A percentile compares a stretch with the other conserved stretches of the same genome.
These are phyloP conservation scores for Anastatica hierochuntica DNA, from an alignment of 345 rosid species.

Conservation along the genomic window DNA sequence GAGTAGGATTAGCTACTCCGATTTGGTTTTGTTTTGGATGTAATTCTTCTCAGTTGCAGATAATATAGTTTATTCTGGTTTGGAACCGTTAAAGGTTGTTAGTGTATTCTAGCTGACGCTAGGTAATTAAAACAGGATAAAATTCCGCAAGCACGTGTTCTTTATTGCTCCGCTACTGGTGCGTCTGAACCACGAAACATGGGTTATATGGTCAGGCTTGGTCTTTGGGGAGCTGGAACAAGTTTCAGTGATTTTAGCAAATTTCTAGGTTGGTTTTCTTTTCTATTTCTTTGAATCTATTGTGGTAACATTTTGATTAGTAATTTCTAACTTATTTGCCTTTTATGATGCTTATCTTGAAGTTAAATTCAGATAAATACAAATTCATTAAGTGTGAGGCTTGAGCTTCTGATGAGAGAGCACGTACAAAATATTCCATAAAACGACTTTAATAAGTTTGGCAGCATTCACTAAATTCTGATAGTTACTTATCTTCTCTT, in stretches of 20 bases:
- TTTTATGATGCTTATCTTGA: not conserved
- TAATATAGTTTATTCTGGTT: slow-evolving; percentile 1
- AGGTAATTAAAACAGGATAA: slow-evolving; percentile 54
- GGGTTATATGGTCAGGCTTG: slow-evolving; percentile 99
- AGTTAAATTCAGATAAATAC: not conserved
- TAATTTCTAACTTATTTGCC: not conserved
- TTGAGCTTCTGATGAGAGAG: not conserved
- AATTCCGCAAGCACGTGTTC: slow-evolving; percentile 88
- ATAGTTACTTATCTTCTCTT: not conserved
- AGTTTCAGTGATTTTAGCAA: slow-evolving; percentile 61
- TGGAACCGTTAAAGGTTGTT: not conserved
- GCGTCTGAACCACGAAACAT: slow-evolving; percentile 99
- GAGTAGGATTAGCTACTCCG: not conserved
- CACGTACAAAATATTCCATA: slow-evolving; percentile 1
- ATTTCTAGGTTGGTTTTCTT: slow-evolving; percentile 48
- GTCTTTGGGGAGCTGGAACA: slow-evolving; percentile 99
- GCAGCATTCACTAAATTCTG: not conserved
- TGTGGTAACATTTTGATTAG: not conserved
- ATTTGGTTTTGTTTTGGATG: slow-evolving; percentile 2
- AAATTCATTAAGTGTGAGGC: not conserved
- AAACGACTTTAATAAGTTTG: not conserved
- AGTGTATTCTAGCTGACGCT: slow-evolving; percentile 15
- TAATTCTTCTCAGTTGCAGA: slow-evolving; percentile 11
- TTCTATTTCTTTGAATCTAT: slow-evolving; percentile 1
- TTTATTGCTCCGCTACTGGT: slow-evolving; percentile 99